Conservation (phyloP, 176 grass and related monocot genomes). For the Zea mays region DNA sequence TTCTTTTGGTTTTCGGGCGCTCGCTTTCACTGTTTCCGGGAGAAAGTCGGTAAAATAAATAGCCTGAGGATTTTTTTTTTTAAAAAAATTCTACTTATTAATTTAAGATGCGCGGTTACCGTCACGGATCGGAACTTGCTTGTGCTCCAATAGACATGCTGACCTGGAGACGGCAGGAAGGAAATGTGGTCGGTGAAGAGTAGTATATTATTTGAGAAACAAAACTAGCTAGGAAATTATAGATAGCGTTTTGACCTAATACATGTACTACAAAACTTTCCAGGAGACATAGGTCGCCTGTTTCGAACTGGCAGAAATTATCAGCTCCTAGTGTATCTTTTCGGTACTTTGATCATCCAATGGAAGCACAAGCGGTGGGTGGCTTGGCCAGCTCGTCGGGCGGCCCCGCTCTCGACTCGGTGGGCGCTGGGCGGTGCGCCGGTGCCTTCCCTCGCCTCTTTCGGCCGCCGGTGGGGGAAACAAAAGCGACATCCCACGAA, state of each 20-base stretch:
- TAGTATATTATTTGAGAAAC: background rate
- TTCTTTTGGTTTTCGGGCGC: too few relatives aligned
- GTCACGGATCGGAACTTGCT: background rate
- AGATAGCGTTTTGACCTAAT: background rate
- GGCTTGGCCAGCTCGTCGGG: slow-evolving; percentile 2
- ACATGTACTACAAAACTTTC: background rate
- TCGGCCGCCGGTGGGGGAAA: slow-evolving; percentile 18
- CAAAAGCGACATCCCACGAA: slow-evolving; percentile 26
- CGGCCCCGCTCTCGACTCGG: slow-evolving; percentile 1
- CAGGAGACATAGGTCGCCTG: background rate
- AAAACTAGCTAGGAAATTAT: background rate
- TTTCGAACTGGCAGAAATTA: background rate
- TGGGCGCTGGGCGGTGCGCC: slow-evolving; percentile 22
- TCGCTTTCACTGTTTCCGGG: too few relatives aligned
- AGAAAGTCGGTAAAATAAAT: too few relatives aligned
- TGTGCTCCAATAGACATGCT: background rate
- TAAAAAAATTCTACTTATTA: too few relatives aligned
- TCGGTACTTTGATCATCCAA: background rate
- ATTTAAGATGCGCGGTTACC: background rate
- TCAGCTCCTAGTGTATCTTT: background rate
- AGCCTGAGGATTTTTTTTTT: too few relatives aligned
- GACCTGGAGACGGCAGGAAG: background rate
- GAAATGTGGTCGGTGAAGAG: background rate
- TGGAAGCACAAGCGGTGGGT: slow-evolving; percentile 22
- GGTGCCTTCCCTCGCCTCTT: background rate